A percentile compares a stretch with the other conserved stretches of the same genome.
phyloP scores from a whole-genome alignment of 192 early-diverging fungal genomes.

The Backusella psychrophila region DNA sequence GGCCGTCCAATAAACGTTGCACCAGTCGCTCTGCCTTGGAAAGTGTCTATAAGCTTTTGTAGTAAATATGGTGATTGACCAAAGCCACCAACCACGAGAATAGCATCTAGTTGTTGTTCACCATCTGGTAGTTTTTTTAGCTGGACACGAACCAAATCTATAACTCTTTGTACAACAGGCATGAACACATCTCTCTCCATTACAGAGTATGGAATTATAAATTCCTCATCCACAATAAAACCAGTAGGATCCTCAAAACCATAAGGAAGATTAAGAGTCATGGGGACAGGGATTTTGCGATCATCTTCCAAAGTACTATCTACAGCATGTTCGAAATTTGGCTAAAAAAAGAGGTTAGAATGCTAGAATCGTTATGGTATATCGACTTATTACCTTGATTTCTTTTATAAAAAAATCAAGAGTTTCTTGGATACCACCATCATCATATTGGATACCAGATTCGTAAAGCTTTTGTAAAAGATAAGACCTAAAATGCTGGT shows the following conservation, averaged over 20 bases:
- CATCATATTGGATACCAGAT: constrained; percentile 31
- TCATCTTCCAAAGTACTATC: constrained; percentile 40
- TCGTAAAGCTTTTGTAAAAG: constrained; percentile 39
- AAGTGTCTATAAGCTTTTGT: constrained; percentile 37
- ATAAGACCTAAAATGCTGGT: constrained; percentile 44
- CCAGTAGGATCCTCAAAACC: background rate
- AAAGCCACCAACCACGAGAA: constrained; percentile 54
- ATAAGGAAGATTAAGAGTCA: constrained; percentile 15
- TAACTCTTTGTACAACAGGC: constrained; percentile 41
- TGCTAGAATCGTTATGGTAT: background rate
- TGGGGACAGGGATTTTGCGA: constrained; percentile 35
- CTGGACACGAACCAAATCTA: constrained; percentile 43
- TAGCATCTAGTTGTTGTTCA: constrained; percentile 32
- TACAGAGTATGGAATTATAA: constrained; percentile 40
- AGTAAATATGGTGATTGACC: constrained; percentile 49
- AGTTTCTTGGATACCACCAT: constrained; percentile 18
- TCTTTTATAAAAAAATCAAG: constrained; percentile 50
- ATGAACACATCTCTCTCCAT: constrained; percentile 45
- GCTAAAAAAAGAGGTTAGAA: constrained; percentile 5
- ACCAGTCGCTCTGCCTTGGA: constrained; percentile 11
- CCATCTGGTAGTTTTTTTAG: constrained; percentile 31
- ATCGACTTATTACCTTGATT: constrained; percentile 28
- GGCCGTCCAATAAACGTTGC: constrained; percentile 43
- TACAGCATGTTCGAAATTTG: constrained; percentile 44
- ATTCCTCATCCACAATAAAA: constrained; percentile 17